Base-by-base conservation (phyloP, 164 flowering plant species). In the Berberis thunbergii region DNA sequence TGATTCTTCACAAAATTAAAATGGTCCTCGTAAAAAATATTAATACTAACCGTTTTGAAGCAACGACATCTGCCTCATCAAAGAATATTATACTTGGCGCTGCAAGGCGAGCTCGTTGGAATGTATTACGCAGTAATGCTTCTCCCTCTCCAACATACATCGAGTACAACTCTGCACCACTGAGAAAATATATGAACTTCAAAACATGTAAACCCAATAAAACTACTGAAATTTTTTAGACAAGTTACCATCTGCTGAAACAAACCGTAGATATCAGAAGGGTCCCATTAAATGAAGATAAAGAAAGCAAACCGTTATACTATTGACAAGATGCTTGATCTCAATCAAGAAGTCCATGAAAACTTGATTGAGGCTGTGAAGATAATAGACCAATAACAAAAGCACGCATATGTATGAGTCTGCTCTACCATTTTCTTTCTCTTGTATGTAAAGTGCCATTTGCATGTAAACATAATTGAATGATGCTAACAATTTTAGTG, bases 81-180 rank as follows among this genome's bases (percentile, higher is more conserved):
- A 95, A 91, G 75, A 91, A 87, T 66, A 95, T 79, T 67, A 95
- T 89, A 77, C 97, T 95, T 62, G 99, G 99, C 42, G 94, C 88
- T 55, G 96, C 97, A 67, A 87, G 91, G 45, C 92, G 86, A 70
- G 99, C 99, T 73, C 86, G 85, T 39, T 76, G 86, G 69, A 91
- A 91, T 62, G 91, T 87, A 70, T 83, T 69, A 89, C 84, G 50
- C 50, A 48, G 2, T 11, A 48, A 48, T 6, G 10, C 97, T 56
- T 97, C 97, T 73, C 99, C 97, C 71, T 94, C 99, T 71, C 99
- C 99, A 69, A 91, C 99, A 77, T 94, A 94, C 97, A 87, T 94
- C 10, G 97, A 91, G 65, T 76, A 91, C 48, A 91, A 69, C 60
- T 94, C 97, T 78, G 99, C 99, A 71, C 97, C 87, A 84, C 99